Evolutionary conservation across 2,329 filamentous ascomycete species (phyloP).

Genomic region (Alternaria rosae): DNA sequence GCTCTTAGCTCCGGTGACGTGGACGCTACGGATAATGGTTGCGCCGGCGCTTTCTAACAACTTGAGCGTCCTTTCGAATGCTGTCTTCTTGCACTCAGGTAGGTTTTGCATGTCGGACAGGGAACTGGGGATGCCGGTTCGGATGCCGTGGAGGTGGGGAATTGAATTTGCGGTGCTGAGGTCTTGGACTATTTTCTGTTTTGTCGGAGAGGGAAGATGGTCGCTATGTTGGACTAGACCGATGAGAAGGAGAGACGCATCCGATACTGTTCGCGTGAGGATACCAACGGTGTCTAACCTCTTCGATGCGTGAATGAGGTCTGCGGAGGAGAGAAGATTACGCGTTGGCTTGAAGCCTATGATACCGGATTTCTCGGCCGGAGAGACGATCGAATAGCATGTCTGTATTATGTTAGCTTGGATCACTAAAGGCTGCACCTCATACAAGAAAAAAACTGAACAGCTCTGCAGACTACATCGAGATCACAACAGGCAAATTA

Average conservation of each 20-base stretch:
- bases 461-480: too few relatives aligned
- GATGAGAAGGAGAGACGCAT: conserved; percentile 58
- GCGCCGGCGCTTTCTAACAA: conserved; percentile 15
- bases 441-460: too few relatives aligned
- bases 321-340: conserved; percentile 65
- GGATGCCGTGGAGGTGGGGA: conserved; percentile 5
- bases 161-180: conserved; percentile 13
- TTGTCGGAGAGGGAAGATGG: neutral
- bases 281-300: conserved; percentile 61
- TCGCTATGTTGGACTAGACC: conserved; percentile 22
- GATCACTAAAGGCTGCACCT: too few relatives aligned
- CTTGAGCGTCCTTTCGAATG: conserved; percentile 8
- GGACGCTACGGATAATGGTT: conserved; percentile 28
- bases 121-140: conserved; percentile 13
- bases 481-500: too few relatives aligned
- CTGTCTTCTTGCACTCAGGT: neutral
- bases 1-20: conserved; percentile 47
- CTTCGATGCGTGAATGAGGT: conserved; percentile 66
- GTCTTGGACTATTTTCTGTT: neutral
- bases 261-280: conserved; percentile 61
- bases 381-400: conserved; percentile 22
- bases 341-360: conserved; percentile 32
- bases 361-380: conserved; percentile 25
- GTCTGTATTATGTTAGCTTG: too few relatives aligned
- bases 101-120: neutral